These are phyloP conservation scores for Salix caprea DNA, from an alignment of 345 rosid genomes.

Conservation along the genomic window DNA sequence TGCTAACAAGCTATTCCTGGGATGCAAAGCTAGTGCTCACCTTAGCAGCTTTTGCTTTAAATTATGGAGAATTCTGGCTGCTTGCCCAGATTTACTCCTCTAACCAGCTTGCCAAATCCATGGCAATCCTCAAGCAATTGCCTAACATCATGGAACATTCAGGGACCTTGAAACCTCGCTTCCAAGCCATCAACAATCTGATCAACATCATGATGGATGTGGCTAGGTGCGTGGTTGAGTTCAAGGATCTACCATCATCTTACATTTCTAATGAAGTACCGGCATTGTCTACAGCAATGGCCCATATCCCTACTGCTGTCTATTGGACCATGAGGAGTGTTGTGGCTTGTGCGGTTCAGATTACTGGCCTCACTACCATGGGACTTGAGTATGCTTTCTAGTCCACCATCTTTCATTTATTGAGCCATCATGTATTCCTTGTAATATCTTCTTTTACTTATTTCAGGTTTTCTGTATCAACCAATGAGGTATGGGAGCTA, in stretches of 20 bases:
- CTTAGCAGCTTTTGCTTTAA: slow-evolving; percentile 62
- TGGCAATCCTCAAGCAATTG: slow-evolving; percentile 60
- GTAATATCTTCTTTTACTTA: neutral
- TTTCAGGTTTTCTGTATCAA: slow-evolving; percentile 44
- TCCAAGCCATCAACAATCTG: slow-evolving; percentile 52
- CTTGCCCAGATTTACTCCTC: slow-evolving; percentile 63
- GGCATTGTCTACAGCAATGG: slow-evolving; percentile 35
- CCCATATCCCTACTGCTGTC: slow-evolving; percentile 60
- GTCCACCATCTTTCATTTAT: neutral
- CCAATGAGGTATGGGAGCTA: slow-evolving; percentile 82
- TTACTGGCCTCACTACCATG: slow-evolving; percentile 53
- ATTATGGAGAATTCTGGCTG: slow-evolving; percentile 77
- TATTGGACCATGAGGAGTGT: slow-evolving; percentile 64
- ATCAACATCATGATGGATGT: slow-evolving; percentile 52
- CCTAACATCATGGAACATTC: slow-evolving; percentile 45
- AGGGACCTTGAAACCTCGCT: slow-evolving; percentile 41
- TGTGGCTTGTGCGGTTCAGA: slow-evolving; percentile 61
- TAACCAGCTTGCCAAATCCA: slow-evolving; percentile 59
- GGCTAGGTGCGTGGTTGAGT: slow-evolving; percentile 50
- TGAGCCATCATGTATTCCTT: neutral
- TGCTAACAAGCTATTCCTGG: slow-evolving; percentile 60
- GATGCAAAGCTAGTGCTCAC: slow-evolving; percentile 68
- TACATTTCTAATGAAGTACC: slow-evolving; percentile 50
- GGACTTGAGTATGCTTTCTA: slow-evolving; percentile 48
- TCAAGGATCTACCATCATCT: slow-evolving; percentile 46